Evolutionary conservation across 1,284 basidiomycete species (phyloP).

Genomic region (Crepidotus sp.): DNA sequence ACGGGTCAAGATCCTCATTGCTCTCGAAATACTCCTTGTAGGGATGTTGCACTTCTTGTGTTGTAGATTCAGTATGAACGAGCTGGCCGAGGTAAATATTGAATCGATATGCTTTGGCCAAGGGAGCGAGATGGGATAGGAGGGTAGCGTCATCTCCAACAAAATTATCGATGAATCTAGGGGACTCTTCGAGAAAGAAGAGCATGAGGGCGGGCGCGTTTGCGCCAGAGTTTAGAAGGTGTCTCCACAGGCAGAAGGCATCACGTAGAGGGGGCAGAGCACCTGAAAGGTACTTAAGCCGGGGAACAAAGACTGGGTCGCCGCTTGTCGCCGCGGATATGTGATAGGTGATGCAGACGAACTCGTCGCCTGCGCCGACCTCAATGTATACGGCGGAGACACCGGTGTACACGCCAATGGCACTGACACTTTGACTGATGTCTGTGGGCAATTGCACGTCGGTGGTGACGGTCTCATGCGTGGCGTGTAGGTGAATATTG

Average conservation of each 20-base stretch:
- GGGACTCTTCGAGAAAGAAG: not conserved
- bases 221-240: not conserved
- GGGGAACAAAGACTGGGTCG: not conserved
- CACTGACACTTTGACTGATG: not conserved
- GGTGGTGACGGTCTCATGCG: not conserved
- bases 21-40: constrained; percentile 1
- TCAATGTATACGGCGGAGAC: not conserved
- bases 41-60: not conserved
- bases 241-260: constrained; percentile 5
- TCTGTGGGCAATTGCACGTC: not conserved
- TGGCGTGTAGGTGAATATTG: not conserved
- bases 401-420: constrained; percentile 1
- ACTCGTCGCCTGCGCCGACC: not conserved
- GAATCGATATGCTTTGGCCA: constrained; percentile 7
- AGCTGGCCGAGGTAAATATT: not conserved
- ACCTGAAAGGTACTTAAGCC: constrained; percentile 2
- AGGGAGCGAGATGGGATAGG: constrained; percentile 1
- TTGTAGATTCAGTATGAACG: not conserved
- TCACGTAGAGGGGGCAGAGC: not conserved
- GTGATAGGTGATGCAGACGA: constrained; percentile 6
- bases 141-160: not conserved
- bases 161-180: not conserved
- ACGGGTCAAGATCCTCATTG: not conserved
- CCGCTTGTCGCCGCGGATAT: not conserved
- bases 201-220: not conserved